Percentiles rank a stretch among this genome's conserved stretches.
Conservation (phyloP, 768 basidiomycete species). For the Suillus ampliporus region DNA sequence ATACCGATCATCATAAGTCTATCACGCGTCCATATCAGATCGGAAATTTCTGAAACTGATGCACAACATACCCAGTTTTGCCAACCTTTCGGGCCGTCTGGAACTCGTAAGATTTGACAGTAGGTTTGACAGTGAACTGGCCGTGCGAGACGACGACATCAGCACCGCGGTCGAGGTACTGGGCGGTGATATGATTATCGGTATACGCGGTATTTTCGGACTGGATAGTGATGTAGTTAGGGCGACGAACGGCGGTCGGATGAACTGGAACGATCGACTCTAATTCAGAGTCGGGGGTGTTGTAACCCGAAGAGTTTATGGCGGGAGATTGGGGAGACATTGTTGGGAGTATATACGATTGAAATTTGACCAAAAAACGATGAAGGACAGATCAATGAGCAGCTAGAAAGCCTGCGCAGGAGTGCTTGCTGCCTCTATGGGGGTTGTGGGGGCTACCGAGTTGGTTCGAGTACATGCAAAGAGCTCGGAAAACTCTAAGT, state of each 20-base stretch:
- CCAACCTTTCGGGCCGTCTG: constrained; percentile 84
- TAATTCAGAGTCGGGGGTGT: constrained; percentile 73
- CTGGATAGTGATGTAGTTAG: constrained; percentile 77
- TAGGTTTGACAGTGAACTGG: constrained; percentile 80
- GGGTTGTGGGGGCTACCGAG: constrained; percentile 89
- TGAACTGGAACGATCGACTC: constrained; percentile 76
- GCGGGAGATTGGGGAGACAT: constrained; percentile 58
- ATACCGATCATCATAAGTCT: constrained; percentile 97
- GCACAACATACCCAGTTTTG: constrained; percentile 83
- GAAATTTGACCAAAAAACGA: constrained; percentile 31
- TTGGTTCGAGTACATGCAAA: constrained; percentile 96
- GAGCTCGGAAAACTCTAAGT: constrained; percentile 42
- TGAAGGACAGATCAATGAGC: constrained; percentile 41
- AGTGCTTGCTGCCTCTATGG: constrained; percentile 87
- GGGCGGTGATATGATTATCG: constrained; percentile 82
- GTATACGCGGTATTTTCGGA: constrained; percentile 83
- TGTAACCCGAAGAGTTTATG: constrained; percentile 65
- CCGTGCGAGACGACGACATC: constrained; percentile 73
- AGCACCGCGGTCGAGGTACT: constrained; percentile 81
- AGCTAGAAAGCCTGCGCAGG: constrained; percentile 70
- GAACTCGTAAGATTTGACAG: constrained; percentile 85
- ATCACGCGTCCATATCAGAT: constrained; percentile 6
- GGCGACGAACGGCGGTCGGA: constrained; percentile 84
- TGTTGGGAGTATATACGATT: constrained; percentile 26
- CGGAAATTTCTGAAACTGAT: constrained; percentile 13